Evolutionary conservation across 208 protist genomes (phyloP).

Genomic region (Leishmania tropica): DNA sequence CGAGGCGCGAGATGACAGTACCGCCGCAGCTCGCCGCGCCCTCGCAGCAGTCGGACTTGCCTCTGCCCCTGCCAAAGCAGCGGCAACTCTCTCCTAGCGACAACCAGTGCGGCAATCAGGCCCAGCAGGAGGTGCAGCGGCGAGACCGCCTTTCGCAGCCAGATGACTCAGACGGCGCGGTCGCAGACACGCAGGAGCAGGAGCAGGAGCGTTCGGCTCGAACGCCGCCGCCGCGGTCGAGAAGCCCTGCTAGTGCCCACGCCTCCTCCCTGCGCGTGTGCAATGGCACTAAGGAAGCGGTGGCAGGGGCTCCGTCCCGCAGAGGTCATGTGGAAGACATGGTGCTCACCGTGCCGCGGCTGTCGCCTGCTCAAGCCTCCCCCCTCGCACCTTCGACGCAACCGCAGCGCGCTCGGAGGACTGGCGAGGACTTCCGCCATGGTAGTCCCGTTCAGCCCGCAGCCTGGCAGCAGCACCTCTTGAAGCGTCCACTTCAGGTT

Average conservation of each 20-base stretch:
- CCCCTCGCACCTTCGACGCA: background rate
- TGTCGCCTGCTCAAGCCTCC: background rate
- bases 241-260: background rate
- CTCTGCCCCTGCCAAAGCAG: background rate
- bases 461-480: background rate
- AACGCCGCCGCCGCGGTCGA: slow-evolving; percentile 18
- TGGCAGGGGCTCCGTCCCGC: background rate
- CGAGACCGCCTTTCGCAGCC: background rate
- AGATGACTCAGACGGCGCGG: background rate
- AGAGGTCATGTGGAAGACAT: background rate
- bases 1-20: background rate
- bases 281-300: background rate
- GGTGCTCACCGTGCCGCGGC: slow-evolving; percentile 6
- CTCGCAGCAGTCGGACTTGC: background rate
- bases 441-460: background rate
- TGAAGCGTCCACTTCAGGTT: background rate
- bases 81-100: background rate
- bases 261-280: background rate
- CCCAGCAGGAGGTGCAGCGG: background rate
- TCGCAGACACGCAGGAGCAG: background rate
- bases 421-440: background rate
- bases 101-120: background rate
- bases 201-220: background rate
- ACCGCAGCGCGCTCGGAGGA: background rate
- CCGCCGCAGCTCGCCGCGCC: background rate